Evolutionary conservation across 1,139 yeast species (phyloP).

Genomic region (Martiniozyma asiatica): DNA sequence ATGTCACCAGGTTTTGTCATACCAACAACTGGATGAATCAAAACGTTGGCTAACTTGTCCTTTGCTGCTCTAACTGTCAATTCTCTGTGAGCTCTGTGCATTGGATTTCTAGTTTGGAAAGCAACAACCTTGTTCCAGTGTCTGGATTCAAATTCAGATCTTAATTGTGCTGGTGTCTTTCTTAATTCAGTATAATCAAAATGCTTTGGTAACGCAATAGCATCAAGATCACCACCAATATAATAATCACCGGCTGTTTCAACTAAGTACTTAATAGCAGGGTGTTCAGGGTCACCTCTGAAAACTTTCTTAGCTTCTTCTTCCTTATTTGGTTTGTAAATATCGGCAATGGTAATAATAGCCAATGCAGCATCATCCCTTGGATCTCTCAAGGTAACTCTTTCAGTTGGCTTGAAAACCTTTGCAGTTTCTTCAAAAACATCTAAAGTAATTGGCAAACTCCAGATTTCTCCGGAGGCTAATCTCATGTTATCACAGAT

Average conservation of each 20-base stretch:
- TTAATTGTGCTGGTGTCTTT: conserved; percentile 82
- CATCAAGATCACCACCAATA: conserved; percentile 81
- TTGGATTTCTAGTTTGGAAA: conserved; percentile 95
- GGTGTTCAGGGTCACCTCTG: conserved; percentile 96
- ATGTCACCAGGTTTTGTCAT: conserved; percentile 96
- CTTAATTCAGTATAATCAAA: conserved; percentile 83
- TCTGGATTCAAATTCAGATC: conserved; percentile 67
- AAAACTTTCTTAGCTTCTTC: conserved; percentile 77
- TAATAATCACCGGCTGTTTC: conserved; percentile 74
- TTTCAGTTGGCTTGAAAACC: conserved; percentile 39
- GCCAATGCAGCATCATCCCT: conserved; percentile 79
- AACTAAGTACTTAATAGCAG: conserved; percentile 67
- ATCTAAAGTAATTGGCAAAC: conserved; percentile 88
- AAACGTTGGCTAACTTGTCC: conserved; percentile 61
- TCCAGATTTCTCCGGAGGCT: conserved; percentile 71
- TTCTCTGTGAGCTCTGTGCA: conserved; percentile 98
- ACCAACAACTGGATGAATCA: conserved; percentile 96
- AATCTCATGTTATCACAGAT: conserved; percentile 74
- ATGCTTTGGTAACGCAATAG: conserved; percentile 74
- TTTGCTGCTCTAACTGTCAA: conserved; percentile 91
- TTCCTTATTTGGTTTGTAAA: conserved; percentile 70
- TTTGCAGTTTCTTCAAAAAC: conserved; percentile 45
- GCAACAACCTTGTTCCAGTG: conserved; percentile 93
- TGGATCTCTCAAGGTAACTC: conserved; percentile 67
- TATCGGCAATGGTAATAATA: conserved; percentile 64